Evolutionary conservation across 2,329 filamentous ascomycete species (phyloP), one percentile per base, ranked within the genome.

Genomic region (Claviceps sp.): DNA sequence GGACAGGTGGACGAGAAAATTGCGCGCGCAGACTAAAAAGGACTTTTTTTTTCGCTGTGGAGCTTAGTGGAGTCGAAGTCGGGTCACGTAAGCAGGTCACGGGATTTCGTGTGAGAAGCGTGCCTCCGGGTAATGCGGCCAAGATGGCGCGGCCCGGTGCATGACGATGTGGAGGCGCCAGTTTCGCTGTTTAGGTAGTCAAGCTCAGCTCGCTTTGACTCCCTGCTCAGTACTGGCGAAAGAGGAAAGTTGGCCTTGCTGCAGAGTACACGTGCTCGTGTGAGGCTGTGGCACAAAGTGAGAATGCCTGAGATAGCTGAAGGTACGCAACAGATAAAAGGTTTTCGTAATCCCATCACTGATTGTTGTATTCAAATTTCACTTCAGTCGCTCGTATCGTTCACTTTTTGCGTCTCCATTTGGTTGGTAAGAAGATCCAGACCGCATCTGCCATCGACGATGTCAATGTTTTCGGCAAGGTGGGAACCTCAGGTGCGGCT

Each of bases 401-500:
- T 48, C 86, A 95, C 65, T 94, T 84, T 65, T 80, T 98, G 41
- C 83, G 81, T 55, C 83, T 85, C 57, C 80, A 89, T 66, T 77
- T 95, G n/a, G 85, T 94, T 30, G 89, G 88, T 52, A 93, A 88
- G 70, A 86, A 76, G 10, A 83, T 98, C 55, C 71, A 76, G 47
- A 78, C 77, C 42, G 85, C 87, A 51, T 73, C 77, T 24, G 84
- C 87, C 13, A 76, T 84, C 56, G 84, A 95, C 61, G 91, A 98
- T 70, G 72, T 74, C 59, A 91, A 86, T 63, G 78, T 98, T 5
- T 98, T 90, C 67, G 89, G 90, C 59, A 96, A 97, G 68, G 89
- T 82, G 19, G 89, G 90, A 34, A 94, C 87, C 0, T 87, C 78
- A 17, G 87, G 84, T 0, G 67, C 78, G 0, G 85, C 84, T 34